Conservation (phyloP, 192 early-diverging fungal species). For the Rhizophagus clarus region DNA sequence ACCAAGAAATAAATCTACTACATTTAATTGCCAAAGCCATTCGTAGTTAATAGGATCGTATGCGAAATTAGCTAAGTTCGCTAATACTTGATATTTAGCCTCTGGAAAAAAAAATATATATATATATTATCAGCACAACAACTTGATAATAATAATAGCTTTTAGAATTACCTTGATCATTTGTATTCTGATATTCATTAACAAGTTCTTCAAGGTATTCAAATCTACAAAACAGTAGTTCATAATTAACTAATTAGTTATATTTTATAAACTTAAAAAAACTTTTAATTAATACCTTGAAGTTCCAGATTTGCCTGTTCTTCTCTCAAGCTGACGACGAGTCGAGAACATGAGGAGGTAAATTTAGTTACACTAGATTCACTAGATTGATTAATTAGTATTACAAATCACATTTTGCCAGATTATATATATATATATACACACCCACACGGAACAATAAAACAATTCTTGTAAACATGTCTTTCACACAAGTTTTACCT, state of each 20-base stretch:
- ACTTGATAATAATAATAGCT: background rate
- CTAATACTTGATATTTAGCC: conserved; percentile 40
- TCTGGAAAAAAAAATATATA: background rate
- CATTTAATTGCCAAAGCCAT: conserved; percentile 44
- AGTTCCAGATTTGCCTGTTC: conserved; percentile 28
- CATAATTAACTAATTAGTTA: background rate
- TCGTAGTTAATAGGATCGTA: conserved; percentile 58
- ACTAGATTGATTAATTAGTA: no score
- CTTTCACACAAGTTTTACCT: background rate
- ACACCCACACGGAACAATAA: no score
- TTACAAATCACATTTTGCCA: no score
- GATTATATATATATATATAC: no score
- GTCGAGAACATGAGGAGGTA: conserved; percentile 10
- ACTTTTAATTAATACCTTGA: background rate
- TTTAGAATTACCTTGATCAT: conserved; percentile 22
- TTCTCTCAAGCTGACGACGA: conserved; percentile 8
- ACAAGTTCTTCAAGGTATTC: conserved; percentile 33
- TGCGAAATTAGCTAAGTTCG: conserved; percentile 54
- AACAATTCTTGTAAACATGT: background rate
- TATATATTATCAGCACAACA: background rate
- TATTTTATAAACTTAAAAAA: background rate
- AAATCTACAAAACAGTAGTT: background rate
- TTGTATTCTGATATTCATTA: conserved; percentile 31
- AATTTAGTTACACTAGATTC: no score
- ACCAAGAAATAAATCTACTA: conserved; percentile 45